Conservation (phyloP, 148 eudicot species). For the Selenicereus undatus region DNA sequence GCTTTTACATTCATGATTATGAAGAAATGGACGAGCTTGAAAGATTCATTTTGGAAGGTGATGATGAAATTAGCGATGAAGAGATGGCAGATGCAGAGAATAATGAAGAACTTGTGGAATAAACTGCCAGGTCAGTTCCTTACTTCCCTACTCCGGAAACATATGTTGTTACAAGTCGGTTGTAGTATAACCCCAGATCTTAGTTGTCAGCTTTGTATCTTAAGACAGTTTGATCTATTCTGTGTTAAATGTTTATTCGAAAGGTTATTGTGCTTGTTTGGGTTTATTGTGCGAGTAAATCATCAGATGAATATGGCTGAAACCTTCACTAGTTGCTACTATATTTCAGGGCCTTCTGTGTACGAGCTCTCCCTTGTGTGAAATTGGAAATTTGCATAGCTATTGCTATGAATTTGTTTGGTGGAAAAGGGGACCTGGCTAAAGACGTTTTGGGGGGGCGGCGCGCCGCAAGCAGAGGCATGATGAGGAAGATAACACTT, state of each 20-base stretch:
- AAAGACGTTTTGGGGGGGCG: too few species aligned
- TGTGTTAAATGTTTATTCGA: not conserved
- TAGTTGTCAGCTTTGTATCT: not conserved
- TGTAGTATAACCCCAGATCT: not conserved
- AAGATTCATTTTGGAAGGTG: conserved; percentile 69
- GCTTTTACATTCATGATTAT: conserved; percentile 55
- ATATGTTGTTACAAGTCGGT: not conserved
- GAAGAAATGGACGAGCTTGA: conserved; percentile 93
- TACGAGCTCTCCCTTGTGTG: too few species aligned
- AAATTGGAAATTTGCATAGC: not conserved
- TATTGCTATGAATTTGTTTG: not conserved
- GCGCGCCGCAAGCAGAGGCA: not conserved
- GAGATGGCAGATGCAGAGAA: conserved; percentile 55
- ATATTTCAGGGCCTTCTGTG: too few species aligned
- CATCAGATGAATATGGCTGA: not conserved
- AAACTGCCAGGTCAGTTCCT: conserved; percentile 17
- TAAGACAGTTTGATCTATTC: conserved; percentile 2
- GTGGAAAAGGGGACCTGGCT: not conserved
- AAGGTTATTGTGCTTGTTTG: not conserved
- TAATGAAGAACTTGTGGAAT: conserved; percentile 29
- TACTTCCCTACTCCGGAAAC: not conserved
- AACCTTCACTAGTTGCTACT: not conserved
- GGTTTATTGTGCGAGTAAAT: not conserved
- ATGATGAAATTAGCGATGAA: conserved; percentile 44
- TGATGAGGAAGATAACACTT: not conserved